Conservation (phyloP, 228 moss, liverwort and hornwort species). For the Sphagnum magellanicum region DNA sequence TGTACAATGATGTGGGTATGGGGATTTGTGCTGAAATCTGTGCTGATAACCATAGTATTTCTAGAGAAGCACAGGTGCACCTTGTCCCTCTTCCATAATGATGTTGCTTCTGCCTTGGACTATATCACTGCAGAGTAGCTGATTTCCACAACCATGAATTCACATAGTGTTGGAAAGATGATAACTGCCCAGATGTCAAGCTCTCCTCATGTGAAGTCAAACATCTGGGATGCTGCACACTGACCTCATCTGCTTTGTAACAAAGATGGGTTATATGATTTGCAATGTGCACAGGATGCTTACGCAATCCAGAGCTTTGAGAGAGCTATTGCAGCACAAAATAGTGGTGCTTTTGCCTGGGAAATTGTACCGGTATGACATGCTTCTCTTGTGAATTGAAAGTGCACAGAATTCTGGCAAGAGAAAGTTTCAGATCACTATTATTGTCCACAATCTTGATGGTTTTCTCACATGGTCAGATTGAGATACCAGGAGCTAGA, state of each 20-base stretch:
- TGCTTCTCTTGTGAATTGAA: not conserved
- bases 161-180: no score
- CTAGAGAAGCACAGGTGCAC: conserved; percentile 33
- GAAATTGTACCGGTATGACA: conserved; percentile 42
- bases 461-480: conserved; percentile 9
- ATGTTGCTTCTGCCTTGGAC: no score
- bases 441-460: not conserved
- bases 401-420: no score
- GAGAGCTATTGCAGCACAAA: conserved; percentile 37
- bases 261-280: no score
- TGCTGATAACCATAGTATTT: conserved; percentile 35
- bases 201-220: no score
- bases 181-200: no score
- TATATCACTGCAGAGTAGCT: no score
- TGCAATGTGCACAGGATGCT: conserved; percentile 20
- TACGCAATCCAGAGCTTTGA: conserved; percentile 43
- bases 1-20: conserved; percentile 41
- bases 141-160: no score
- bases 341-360: conserved; percentile 33
- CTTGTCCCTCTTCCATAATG: not conserved
- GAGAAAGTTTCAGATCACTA: no score
- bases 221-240: no score
- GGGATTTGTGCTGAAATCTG: conserved; percentile 45
- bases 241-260: no score
- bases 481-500: conserved; percentile 41